Percentiles rank a stretch among this genome's conserved stretches.
Evolutionary conservation across 2,329 filamentous ascomycete genomes (phyloP).

Genomic region (Colletotrichum liaoningense): DNA sequence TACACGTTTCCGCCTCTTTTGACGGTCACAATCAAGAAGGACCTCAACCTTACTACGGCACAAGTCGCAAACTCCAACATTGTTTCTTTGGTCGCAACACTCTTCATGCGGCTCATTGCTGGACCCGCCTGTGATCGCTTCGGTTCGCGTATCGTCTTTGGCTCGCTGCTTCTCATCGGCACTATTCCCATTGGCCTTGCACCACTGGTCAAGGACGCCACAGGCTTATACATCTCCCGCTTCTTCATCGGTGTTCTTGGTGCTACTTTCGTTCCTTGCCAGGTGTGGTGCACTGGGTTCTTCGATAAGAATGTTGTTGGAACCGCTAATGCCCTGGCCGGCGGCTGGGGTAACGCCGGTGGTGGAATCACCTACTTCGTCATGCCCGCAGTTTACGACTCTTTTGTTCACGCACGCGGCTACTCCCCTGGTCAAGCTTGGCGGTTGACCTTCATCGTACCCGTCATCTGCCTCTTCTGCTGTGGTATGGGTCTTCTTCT

Average conservation of each 20-base stretch:
- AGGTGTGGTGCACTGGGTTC: constrained; percentile 93
- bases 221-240: constrained; percentile 76
- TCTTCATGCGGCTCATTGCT: constrained; percentile 81
- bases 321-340: constrained; percentile 86
- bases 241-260: constrained; percentile 88
- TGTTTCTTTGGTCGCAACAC: constrained; percentile 78
- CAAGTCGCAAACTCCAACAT: constrained; percentile 93
- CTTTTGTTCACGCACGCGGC: constrained; percentile 69
- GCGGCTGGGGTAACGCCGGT: constrained; percentile 87
- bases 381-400: constrained; percentile 91
- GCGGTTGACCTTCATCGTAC: constrained; percentile 87
- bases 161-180: constrained; percentile 79
- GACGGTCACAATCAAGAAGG: constrained; percentile 81
- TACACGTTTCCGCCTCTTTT: constrained; percentile 90
- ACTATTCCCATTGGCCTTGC: constrained; percentile 85
- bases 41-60: constrained; percentile 76
- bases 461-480: constrained; percentile 78
- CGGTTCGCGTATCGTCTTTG: constrained; percentile 84
- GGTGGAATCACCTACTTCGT: constrained; percentile 94
- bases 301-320: constrained; percentile 94
- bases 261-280: constrained; percentile 84
- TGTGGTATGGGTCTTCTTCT: constrained; percentile 77
- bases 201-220: constrained; percentile 74
- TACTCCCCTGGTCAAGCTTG: constrained; percentile 78
- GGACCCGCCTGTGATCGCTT: constrained; percentile 89